phyloP scores from a whole-genome alignment of 2,329 filamentous ascomycete genomes.

The Arthrinium puccinioides region DNA sequence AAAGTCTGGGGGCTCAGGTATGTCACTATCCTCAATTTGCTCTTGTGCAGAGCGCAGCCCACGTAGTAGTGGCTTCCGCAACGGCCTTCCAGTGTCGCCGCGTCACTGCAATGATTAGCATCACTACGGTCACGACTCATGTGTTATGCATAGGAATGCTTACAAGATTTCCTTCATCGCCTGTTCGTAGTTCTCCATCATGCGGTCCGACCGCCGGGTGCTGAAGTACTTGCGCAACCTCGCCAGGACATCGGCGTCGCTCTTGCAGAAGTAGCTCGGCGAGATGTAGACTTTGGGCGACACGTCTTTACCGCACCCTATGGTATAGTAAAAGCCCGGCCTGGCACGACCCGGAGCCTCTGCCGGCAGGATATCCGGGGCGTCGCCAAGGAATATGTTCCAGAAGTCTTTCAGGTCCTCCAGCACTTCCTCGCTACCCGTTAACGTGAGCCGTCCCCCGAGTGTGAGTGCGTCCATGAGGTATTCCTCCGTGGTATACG shows the following conservation, averaged over 20 bases:
- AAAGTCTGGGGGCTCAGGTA: slow-evolving; percentile 1
- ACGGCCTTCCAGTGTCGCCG: not conserved
- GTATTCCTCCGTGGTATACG: slow-evolving; percentile 1
- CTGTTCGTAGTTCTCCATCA: slow-evolving; percentile 2
- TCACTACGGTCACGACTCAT: not conserved
- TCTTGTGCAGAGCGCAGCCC: slow-evolving; percentile 2
- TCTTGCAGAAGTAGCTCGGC: slow-evolving; percentile 3
- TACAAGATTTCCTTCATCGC: slow-evolving; percentile 1
- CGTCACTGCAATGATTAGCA: not conserved
- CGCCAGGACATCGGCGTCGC: slow-evolving; percentile 2
- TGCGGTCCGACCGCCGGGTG: not conserved
- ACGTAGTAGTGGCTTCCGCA: slow-evolving; percentile 4
- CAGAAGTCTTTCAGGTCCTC: slow-evolving; percentile 2
- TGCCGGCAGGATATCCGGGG: not conserved
- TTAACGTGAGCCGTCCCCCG: not conserved
- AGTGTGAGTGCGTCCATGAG: slow-evolving; percentile 1
- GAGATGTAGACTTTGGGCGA: slow-evolving; percentile 3
- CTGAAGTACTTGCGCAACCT: slow-evolving; percentile 1
- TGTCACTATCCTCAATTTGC: not conserved
- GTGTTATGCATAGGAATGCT: not conserved
- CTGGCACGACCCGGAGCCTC: slow-evolving; percentile 1
- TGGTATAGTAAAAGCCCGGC: slow-evolving; percentile 1
- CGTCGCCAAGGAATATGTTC: slow-evolving; percentile 2
- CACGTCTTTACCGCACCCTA: slow-evolving; percentile 1
- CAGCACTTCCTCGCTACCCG: not conserved